Conservation (phyloP, 2,329 filamentous ascomycete genomes). For the Fusarium bulbicola region DNA sequence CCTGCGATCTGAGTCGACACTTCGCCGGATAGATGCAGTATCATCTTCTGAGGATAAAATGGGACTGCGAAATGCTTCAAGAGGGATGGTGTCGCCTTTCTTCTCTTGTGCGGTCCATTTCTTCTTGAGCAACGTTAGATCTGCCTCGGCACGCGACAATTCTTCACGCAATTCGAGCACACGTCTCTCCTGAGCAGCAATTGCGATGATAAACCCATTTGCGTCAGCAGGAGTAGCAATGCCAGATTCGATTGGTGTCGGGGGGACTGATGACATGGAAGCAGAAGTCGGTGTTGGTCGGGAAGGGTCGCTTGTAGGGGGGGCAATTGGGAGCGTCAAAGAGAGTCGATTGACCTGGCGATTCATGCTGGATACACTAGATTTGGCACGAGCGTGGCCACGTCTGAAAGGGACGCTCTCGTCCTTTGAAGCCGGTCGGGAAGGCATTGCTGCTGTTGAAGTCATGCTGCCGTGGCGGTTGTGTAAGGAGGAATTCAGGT, state of each 20-base stretch:
- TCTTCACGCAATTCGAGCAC: slow-evolving; percentile 94
- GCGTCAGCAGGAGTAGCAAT: slow-evolving; percentile 61
- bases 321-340: slow-evolving; percentile 68
- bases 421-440: slow-evolving; percentile 51
- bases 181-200: slow-evolving; percentile 89
- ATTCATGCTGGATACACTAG: slow-evolving; percentile 54
- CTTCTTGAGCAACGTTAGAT: slow-evolving; percentile 80
- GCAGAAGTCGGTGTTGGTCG: slow-evolving; percentile 60
- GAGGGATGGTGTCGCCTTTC: slow-evolving; percentile 67
- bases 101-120: slow-evolving; percentile 87
- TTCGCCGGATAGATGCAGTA: slow-evolving; percentile 50
- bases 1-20: slow-evolving; percentile 75
- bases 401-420: slow-evolving; percentile 53
- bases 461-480: slow-evolving; percentile 27
- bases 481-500: slow-evolving; percentile 22
- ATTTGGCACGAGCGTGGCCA: slow-evolving; percentile 60
- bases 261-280: slow-evolving; percentile 54
- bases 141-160: slow-evolving; percentile 80
- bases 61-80: slow-evolving; percentile 62
- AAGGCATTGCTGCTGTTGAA: slow-evolving; percentile 44
- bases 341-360: slow-evolving; percentile 67
- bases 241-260: slow-evolving; percentile 59
- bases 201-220: slow-evolving; percentile 81
- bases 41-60: slow-evolving; percentile 43
- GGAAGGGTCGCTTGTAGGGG: slow-evolving; percentile 61